A percentile compares a stretch with the other conserved stretches of the same genome.
Conservation (phyloP, 2,329 filamentous ascomycete genomes). For the Penicillium sp. region DNA sequence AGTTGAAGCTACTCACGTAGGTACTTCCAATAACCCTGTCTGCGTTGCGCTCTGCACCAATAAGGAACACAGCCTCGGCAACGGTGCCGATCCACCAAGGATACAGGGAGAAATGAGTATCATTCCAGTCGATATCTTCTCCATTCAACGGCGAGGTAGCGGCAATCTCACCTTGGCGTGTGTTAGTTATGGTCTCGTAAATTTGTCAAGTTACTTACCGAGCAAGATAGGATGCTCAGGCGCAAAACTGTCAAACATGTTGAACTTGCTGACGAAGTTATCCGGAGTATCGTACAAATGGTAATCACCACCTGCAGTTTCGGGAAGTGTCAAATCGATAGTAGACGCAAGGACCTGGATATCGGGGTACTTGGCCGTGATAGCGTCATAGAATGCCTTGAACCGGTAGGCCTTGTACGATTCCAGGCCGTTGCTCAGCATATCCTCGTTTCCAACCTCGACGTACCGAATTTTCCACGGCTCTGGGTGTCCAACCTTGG, state of each 20-base stretch:
- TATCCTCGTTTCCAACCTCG: slow-evolving; percentile 62
- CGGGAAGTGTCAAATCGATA: slow-evolving; percentile 21
- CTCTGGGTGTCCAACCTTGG: slow-evolving; percentile 52
- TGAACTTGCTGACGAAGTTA: slow-evolving; percentile 44
- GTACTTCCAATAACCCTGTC: slow-evolving; percentile 25
- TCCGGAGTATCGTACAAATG: slow-evolving; percentile 48
- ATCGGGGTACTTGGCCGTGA: slow-evolving; percentile 49
- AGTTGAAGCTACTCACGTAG: slow-evolving; percentile 15
- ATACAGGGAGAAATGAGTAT: slow-evolving; percentile 39
- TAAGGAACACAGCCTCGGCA: slow-evolving; percentile 56
- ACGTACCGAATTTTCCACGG: slow-evolving; percentile 55
- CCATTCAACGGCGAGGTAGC: slow-evolving; percentile 38
- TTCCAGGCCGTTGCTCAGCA: slow-evolving; percentile 47
- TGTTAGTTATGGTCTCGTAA: neutral
- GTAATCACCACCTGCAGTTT: slow-evolving; percentile 30
- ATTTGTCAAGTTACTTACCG: slow-evolving; percentile 11
- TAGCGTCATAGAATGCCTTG: slow-evolving; percentile 51
- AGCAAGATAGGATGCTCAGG: slow-evolving; percentile 21
- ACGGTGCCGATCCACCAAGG: slow-evolving; percentile 55
- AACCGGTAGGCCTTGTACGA: slow-evolving; percentile 50
- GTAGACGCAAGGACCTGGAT: slow-evolving; percentile 40
- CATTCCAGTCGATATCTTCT: slow-evolving; percentile 39
- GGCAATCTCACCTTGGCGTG: slow-evolving; percentile 21
- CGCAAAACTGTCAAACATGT: slow-evolving; percentile 45
- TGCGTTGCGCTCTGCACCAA: slow-evolving; percentile 56